Evolutionary conservation across 192 early-diverging fungal species (phyloP).

Genomic region (Geranomyces michiganensis): DNA sequence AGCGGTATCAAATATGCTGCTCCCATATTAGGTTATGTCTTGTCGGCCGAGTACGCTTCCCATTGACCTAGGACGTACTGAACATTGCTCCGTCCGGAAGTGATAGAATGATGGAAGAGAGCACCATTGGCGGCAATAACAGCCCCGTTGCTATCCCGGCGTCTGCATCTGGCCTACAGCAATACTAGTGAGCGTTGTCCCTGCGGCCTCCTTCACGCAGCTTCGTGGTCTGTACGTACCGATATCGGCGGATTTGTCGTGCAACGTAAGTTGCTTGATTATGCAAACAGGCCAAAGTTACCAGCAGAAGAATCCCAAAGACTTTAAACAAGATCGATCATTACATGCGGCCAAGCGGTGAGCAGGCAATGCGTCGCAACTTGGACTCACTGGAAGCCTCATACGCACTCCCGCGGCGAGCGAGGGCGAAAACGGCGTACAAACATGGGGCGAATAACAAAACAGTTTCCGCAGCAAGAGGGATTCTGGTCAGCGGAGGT

Average conservation of each 20-base stretch:
- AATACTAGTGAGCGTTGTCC: background rate
- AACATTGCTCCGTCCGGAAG: background rate
- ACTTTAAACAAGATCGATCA: background rate
- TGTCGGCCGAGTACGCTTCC: background rate
- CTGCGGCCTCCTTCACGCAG: background rate
- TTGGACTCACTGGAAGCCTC: background rate
- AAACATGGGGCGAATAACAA: background rate
- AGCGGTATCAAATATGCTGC: constrained; percentile 9
- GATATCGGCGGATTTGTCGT: background rate
- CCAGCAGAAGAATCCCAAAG: constrained; percentile 4
- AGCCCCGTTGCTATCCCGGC: constrained; percentile 19
- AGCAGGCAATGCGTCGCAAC: background rate
- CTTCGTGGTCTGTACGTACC: background rate
- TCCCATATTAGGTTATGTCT: background rate
- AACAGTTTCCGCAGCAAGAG: background rate
- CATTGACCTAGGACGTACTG: background rate
- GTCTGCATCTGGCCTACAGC: constrained; percentile 14
- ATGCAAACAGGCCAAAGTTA: constrained; percentile 2
- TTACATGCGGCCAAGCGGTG: background rate
- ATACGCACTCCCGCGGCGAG: background rate
- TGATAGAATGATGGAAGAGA: constrained; percentile 14
- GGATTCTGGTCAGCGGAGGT: background rate
- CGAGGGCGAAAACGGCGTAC: background rate
- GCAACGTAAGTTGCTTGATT: background rate
- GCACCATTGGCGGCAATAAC: constrained; percentile 23